Conservation (phyloP, 768 basidiomycete species). For the Guyanaporus albipodus region DNA sequence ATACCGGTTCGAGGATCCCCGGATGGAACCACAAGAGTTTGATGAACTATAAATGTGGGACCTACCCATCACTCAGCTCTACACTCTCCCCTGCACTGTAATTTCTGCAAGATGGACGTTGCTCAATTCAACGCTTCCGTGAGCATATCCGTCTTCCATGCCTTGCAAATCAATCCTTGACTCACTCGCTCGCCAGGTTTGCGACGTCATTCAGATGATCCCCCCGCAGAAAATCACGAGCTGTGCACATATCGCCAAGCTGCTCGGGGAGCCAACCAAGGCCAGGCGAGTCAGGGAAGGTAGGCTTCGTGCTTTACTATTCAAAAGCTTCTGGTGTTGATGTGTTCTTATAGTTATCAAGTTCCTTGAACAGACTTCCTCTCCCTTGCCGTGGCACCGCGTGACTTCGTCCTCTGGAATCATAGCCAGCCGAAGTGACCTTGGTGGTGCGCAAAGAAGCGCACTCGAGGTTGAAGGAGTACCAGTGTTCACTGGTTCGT, state of each 20-base stretch:
- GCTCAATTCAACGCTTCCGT: slow-evolving; percentile 21
- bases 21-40: too few species aligned
- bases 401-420: slow-evolving; percentile 64
- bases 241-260: slow-evolving; percentile 75
- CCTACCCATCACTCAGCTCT: background rate
- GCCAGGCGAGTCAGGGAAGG: slow-evolving; percentile 82
- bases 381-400: slow-evolving; percentile 76
- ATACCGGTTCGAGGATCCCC: too few species aligned
- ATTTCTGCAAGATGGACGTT: slow-evolving; percentile 12
- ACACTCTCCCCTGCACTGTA: background rate
- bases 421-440: slow-evolving; percentile 68
- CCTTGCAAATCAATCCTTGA: background rate
- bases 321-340: background rate
- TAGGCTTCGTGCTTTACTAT: slow-evolving; percentile 22
- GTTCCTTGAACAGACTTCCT: slow-evolving; percentile 54
- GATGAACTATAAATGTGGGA: background rate
- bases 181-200: slow-evolving; percentile 45
- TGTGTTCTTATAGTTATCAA: slow-evolving; percentile 53
- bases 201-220: slow-evolving; percentile 61
- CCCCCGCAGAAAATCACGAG: slow-evolving; percentile 65
- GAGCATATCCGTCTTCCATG: background rate
- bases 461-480: slow-evolving; percentile 75
- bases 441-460: slow-evolving; percentile 65
- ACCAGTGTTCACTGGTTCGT: slow-evolving; percentile 50
- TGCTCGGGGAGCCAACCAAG: slow-evolving; percentile 71